Evolutionary conservation across 495 filamentous ascomycete genomes (phyloP), one percentile per base, ranked within the genome.

Genomic region (Sordaria brevicollis): DNA sequence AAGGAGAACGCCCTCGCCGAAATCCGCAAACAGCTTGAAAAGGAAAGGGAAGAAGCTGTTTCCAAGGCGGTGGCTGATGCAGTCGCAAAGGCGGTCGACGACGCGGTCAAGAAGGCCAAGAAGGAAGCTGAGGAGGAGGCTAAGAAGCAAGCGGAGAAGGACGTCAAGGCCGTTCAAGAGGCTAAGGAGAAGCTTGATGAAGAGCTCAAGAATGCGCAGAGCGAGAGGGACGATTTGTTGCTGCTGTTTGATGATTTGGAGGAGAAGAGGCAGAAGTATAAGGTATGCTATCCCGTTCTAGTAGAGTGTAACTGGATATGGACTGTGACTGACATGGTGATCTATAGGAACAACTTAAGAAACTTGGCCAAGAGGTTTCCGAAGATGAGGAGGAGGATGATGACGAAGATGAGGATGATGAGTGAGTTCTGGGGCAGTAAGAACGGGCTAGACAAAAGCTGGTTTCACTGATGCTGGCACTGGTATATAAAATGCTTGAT

Each of bases 241-340:
- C 91, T 95, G 83, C 89, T 96, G 36, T 91, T 96, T 78, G 90
- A 87, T n/a, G 93, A 96, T 74, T 73, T 95, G n/a, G 93, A 96
- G 78, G 90, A 93, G 66, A 96, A 94, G 83, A 83, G 90, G 70
- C 82, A 85, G 10, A 87, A 87, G 69, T 93, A 95, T 75, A 95
- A 93, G 87, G 92, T 93, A 83, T 75, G 84, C 82, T 67, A 34
- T 11, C 36, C 33, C 54, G 66, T 31, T 36, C 65, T 36, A 19
- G 17, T 57, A 13, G 13, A 66, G 3, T 49, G 31, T 7, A 67
- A 62, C 65, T 37, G 13, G 35, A 33, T 31, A 35, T 73, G 39
- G 36, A 33, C 29, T 21, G 19, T 68, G 74, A 82, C 76, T 73
- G 68, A 75, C 71, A 38, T 25, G 33, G 29, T 62, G 13, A 7